These are phyloP conservation scores for Claviceps quebecensis DNA, from an alignment of 2,329 filamentous ascomycete species.

Conservation along the genomic window DNA sequence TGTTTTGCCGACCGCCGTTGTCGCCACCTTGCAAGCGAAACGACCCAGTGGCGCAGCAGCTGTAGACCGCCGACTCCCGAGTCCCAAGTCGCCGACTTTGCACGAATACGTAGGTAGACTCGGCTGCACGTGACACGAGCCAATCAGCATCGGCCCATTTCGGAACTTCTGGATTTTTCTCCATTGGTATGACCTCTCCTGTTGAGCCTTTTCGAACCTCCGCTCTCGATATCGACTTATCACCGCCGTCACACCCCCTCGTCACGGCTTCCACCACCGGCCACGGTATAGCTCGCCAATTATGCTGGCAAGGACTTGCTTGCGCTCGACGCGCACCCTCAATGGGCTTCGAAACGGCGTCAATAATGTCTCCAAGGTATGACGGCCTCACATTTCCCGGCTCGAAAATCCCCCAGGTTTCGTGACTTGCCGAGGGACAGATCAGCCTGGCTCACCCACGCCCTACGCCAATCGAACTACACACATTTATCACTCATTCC, in stretches of 20 bases:
- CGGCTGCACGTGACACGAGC: conserved; percentile 21
- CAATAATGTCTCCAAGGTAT: conserved; percentile 60
- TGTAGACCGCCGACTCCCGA: no score
- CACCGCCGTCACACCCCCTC: conserved; percentile 21
- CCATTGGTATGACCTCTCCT: conserved; percentile 20
- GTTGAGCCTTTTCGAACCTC: conserved; percentile 24
- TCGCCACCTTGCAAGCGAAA: background rate
- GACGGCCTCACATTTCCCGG: conserved; percentile 22
- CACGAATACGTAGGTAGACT: conserved; percentile 6
- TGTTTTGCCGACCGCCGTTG: background rate
- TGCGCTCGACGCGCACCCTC: conserved; percentile 79
- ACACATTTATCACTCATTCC: conserved; percentile 8
- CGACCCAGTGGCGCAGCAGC: background rate
- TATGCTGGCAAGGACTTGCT: conserved; percentile 88
- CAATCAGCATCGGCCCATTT: conserved; percentile 31
- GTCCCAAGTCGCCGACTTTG: no score
- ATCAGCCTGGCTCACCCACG: conserved; percentile 10
- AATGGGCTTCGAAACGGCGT: conserved; percentile 63
- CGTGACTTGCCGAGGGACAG: conserved; percentile 14
- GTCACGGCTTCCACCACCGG: conserved; percentile 23
- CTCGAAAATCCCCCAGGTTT: background rate
- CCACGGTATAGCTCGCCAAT: conserved; percentile 34
- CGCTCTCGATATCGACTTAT: conserved; percentile 22
- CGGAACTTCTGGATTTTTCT: conserved; percentile 30
- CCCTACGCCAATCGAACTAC: conserved; percentile 16